phyloP scores from a whole-genome alignment of 2,329 filamentous ascomycete genomes.

The Sporothrix dimorphospora region DNA sequence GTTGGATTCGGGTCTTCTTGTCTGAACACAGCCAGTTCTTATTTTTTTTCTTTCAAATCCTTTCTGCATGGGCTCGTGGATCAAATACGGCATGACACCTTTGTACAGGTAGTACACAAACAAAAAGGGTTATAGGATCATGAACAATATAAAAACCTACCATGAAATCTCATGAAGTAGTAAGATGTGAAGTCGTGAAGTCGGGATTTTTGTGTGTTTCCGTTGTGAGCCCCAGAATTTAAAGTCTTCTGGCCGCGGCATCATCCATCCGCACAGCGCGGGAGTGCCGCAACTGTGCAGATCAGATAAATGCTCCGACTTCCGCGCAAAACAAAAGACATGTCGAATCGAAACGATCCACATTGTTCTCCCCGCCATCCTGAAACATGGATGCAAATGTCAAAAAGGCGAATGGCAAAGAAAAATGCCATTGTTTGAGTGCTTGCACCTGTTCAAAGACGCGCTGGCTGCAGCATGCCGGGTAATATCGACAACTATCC shows the following conservation, averaged over 20 bases:
- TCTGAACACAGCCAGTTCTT: background rate
- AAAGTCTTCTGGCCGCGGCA: background rate
- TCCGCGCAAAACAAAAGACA: background rate
- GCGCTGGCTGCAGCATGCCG: background rate
- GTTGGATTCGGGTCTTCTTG: background rate
- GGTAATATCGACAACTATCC: background rate
- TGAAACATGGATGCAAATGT: slow-evolving; percentile 8
- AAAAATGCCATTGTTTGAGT: slow-evolving; percentile 4
- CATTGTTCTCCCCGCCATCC: background rate
- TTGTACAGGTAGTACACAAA: background rate
- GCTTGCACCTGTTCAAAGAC: background rate
- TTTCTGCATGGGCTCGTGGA: slow-evolving; percentile 20
- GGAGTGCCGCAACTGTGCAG: background rate
- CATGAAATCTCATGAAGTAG: no score
- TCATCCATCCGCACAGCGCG: background rate
- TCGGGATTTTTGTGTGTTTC: background rate
- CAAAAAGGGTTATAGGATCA: slow-evolving; percentile 1
- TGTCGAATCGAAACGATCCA: background rate
- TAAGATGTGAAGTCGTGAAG: background rate
- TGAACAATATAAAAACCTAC: slow-evolving; percentile 16
- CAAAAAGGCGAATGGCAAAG: background rate
- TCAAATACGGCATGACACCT: background rate
- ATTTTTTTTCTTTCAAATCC: slow-evolving; percentile 11
- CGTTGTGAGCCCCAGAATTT: background rate
- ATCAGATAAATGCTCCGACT: background rate